Evolutionary conservation across 2,329 filamentous ascomycete genomes (phyloP).

Genomic region (Monosporascus sp.): DNA sequence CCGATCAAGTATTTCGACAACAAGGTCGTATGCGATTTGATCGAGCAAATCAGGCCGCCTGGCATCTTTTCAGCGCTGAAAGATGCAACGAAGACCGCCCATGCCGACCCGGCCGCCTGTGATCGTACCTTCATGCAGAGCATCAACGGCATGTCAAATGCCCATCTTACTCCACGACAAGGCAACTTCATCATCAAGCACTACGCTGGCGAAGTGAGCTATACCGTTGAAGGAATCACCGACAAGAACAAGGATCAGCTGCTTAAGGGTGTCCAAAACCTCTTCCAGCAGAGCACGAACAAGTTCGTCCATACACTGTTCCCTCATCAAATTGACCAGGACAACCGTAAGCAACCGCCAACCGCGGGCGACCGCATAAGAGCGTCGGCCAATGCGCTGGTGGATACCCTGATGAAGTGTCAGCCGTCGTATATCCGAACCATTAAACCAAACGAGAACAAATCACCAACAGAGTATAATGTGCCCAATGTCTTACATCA

Average conservation of each 20-base stretch:
- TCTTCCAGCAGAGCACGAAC: constrained; percentile 81
- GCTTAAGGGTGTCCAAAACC: constrained; percentile 84
- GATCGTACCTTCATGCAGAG: constrained; percentile 94
- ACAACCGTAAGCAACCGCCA: constrained; percentile 89
- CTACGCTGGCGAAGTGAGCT: constrained; percentile 94
- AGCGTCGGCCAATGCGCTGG: constrained; percentile 86
- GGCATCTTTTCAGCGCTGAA: constrained; percentile 95
- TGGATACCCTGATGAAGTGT: constrained; percentile 93
- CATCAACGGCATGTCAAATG: constrained; percentile 84
- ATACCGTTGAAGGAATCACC: constrained; percentile 92
- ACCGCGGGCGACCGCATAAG: constrained; percentile 97
- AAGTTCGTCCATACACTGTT: constrained; percentile 83
- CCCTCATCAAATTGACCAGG: constrained; percentile 88
- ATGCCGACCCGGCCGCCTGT: constrained; percentile 88
- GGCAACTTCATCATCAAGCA: constrained; percentile 98
- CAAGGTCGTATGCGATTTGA: constrained; percentile 96
- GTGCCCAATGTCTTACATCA: constrained; percentile 90
- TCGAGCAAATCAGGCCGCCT: constrained; percentile 83
- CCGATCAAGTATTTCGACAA: constrained; percentile 99
- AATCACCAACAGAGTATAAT: constrained; percentile 91
- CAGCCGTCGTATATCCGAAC: constrained; percentile 97
- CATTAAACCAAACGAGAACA: constrained; percentile 99
- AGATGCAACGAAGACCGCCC: constrained; percentile 96
- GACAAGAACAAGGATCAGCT: constrained; percentile 99
- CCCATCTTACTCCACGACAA: constrained; percentile 86